Base-by-base conservation (phyloP, 176 grass and related monocot genomes). In the Musa beccarii region DNA sequence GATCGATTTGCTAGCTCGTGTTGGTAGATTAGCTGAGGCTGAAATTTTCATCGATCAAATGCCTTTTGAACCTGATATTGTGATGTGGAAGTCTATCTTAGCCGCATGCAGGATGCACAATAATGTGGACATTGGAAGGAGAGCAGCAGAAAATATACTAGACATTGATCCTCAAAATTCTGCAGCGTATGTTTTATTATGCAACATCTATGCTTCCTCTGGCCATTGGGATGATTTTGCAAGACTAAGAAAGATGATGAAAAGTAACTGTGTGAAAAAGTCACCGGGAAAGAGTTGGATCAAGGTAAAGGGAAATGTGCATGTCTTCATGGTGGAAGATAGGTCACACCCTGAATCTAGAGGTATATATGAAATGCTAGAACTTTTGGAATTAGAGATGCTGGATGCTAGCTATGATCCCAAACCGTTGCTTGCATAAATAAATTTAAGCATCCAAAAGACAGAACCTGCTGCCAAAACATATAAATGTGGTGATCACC, bases 181-280 rank as follows among this genome's bases (percentile, higher is more conserved):
- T 26, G 78, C 54, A 63, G 78, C 78, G n/a, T 73, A 80, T 63
- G 68, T 63, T 2, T 63, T 80, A 54, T 53, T 80, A 11, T 72
- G 68, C 57, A 73, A 53, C 49, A 80, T 80, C 71, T 80, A 80
- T 80, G 54, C 78, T 72, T 79, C 56, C 21, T 72, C 78, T 21
- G 68, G 69, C 12, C 9, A 19, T 63, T 80, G 78, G 78, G 78
- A 80, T 73, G 78, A 80, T 0, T 72, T 80, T 80, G 78, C 78
- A 52, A 80, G 16, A 20, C 23, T 80, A 73, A 63, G 56, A 43
- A 80, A 73, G 69, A 52, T 63, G 69, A 80, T 73, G 78, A 80
- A 72, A 80, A 73, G 69, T 11, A 73, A 69, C 49, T 17, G 57
- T 34, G 68, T 80, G 54, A 80, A 69, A 69, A 80, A 80, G 56